Conservation (phyloP, 129 eudicot genomes). For the Helianthus tuberosus region DNA sequence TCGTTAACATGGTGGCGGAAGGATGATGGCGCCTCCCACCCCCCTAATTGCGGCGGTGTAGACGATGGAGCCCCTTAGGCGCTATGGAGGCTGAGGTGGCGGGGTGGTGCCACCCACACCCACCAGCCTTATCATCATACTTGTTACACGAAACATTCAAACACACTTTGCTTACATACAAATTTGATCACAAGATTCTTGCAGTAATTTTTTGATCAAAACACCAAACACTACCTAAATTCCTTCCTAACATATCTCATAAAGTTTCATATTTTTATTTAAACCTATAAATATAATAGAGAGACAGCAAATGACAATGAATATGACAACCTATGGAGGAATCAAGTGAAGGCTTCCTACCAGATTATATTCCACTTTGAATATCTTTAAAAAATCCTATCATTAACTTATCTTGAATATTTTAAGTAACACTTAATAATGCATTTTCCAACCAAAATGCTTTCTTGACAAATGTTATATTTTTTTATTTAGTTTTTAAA, state of each 20-base stretch:
- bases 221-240: no score
- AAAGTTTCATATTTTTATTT: no score
- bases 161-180: neutral
- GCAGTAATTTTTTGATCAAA: no score
- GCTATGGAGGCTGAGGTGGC: no score
- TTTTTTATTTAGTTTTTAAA: neutral
- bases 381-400: neutral
- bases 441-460: neutral
- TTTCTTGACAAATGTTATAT: neutral
- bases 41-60: no score
- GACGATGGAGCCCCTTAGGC: no score
- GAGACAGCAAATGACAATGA: slow-evolving; percentile 34
- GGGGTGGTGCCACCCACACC: no score
- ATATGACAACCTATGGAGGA: slow-evolving; percentile 35
- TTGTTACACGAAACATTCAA: neutral
- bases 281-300: neutral
- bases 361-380: slow-evolving; percentile 23
- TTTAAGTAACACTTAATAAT: neutral
- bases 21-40: no score
- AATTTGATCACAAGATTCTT: no score
- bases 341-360: slow-evolving; percentile 31
- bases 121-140: no score
- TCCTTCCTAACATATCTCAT: no score
- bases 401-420: slow-evolving; percentile 2
- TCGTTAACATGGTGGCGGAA: no score